Evolutionary conservation across 202 grass and related monocot genomes (phyloP), one percentile per base, ranked within the genome.

Genomic region (Bolboschoenoplectus hybrid): DNA sequence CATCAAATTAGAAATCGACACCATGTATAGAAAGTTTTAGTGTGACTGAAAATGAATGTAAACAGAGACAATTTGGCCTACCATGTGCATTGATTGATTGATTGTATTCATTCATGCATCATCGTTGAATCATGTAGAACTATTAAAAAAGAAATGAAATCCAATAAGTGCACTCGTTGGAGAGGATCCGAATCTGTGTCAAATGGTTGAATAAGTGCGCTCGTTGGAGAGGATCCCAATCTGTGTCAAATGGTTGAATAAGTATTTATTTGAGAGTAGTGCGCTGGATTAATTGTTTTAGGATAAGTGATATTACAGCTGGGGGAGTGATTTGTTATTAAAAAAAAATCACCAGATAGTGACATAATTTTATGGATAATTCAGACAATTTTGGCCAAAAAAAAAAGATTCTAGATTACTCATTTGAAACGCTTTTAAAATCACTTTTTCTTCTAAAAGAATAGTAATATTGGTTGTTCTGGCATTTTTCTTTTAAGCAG

Each of bases 1-100:
- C 70, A 50, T 49, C 69, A 49, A 74, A 50, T 20, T 49, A 74
- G n/a, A 74, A 74, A 74, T 50, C 44, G 70, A 51, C 70, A 11
- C 45, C 70, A 74, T 7, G 20, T 6, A 2, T 6, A 38, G 63
- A 66, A 2, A 12, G 3, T 35, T 66, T 38, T 0, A 38, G 2
- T 38, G 9, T 38, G 63, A 38, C 20, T 66, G 9, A 61, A 61
- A 19, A 52, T 3, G 2, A 12, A 13, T 66, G 9, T 67, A 67
- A 36, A 67, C 34, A 39, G 34, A 10, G 32, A 38, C 35, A 35
- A 0, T 38, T 67, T 67, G 14, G 64, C 64, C 63, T 38, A 38
- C 35, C 64, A 35, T 38, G 32, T 67, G 34, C 34, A 36, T 67
- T 38, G 64, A 1, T 67, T 26, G 26, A 26, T 26, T 26, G 26